Evolutionary conservation across 495 filamentous ascomycete species (phyloP).

Genomic region (Acidiella bohemica): DNA sequence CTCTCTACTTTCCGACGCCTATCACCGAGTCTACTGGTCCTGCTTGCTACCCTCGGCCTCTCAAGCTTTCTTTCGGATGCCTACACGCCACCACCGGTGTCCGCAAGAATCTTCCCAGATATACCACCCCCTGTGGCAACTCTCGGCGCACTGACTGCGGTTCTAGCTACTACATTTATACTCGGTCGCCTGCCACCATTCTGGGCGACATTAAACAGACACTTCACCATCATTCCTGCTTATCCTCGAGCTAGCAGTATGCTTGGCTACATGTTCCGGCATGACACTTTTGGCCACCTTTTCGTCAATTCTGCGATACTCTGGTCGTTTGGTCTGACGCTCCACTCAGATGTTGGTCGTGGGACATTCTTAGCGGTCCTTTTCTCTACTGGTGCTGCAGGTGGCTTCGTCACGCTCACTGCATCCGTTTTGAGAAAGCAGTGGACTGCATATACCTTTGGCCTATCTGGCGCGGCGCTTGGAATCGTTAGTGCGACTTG

Average conservation of each 20-base stretch:
- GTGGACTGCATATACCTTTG: conserved; percentile 44
- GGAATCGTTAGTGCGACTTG: conserved; percentile 57
- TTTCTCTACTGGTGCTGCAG: conserved; percentile 50
- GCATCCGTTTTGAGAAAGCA: conserved; percentile 40
- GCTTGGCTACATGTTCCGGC: conserved; percentile 64
- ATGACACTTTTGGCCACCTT: conserved; percentile 56
- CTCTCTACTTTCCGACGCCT: conserved; percentile 40
- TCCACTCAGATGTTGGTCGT: conserved; percentile 75
- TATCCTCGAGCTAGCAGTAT: conserved; percentile 52
- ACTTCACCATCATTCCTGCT: conserved; percentile 59
- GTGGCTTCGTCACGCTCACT: conserved; percentile 49
- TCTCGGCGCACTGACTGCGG: conserved; percentile 46
- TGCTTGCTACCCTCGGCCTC: conserved; percentile 36
- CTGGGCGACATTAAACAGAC: conserved; percentile 64
- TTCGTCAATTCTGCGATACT: conserved; percentile 54
- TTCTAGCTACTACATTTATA: conserved; percentile 48
- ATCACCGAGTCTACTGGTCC: conserved; percentile 47
- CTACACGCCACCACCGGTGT: conserved; percentile 48
- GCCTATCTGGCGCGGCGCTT: conserved; percentile 60
- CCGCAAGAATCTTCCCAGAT: conserved; percentile 54
- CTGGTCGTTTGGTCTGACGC: conserved; percentile 43
- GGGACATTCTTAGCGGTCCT: conserved; percentile 74
- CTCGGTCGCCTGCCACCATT: conserved; percentile 55
- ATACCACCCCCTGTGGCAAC: conserved; percentile 72
- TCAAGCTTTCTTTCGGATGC: conserved; percentile 41